A percentile compares a stretch with the other conserved stretches of the same genome.
Evolutionary conservation across 352 stramenopile genomes (phyloP).

Genomic region (Globisporangium okanoganense): DNA sequence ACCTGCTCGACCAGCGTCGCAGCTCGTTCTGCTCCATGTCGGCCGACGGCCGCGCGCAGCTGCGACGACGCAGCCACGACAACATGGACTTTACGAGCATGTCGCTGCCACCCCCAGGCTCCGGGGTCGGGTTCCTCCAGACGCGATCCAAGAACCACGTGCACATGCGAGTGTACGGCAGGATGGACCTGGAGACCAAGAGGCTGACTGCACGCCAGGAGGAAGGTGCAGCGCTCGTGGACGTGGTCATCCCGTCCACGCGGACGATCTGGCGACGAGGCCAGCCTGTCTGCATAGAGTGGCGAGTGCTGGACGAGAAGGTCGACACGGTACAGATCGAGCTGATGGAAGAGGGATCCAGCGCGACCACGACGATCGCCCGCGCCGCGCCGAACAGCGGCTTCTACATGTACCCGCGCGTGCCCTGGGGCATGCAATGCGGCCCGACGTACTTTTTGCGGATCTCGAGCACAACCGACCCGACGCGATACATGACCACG

Average conservation of each 20-base stretch:
- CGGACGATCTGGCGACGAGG: slow-evolving; percentile 72
- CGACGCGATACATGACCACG: slow-evolving; percentile 52
- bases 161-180: slow-evolving; percentile 60
- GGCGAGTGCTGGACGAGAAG: slow-evolving; percentile 52
- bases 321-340: slow-evolving; percentile 61
- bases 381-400: slow-evolving; percentile 60
- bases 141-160: slow-evolving; percentile 29
- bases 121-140: slow-evolving; percentile 12
- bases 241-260: slow-evolving; percentile 30
- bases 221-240: slow-evolving; percentile 37
- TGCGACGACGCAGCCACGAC: slow-evolving; percentile 46
- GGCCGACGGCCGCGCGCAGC: slow-evolving; percentile 35
- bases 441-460: slow-evolving; percentile 78
- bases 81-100: slow-evolving; percentile 28
- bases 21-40: slow-evolving; percentile 42
- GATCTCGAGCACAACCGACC: slow-evolving; percentile 38
- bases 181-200: slow-evolving; percentile 21
- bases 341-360: slow-evolving; percentile 58
- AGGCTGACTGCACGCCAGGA: slow-evolving; percentile 26
- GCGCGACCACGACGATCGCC: slow-evolving; percentile 63
- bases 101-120: slow-evolving; percentile 18
- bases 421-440: slow-evolving; percentile 82
- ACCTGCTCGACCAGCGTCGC: slow-evolving; percentile 29
- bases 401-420: slow-evolving; percentile 63
- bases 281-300: slow-evolving; percentile 67